Evolutionary conservation across 805 yeast genomes (phyloP), one percentile per base, ranked within the genome.

Genomic region (Candida peoriensis): DNA sequence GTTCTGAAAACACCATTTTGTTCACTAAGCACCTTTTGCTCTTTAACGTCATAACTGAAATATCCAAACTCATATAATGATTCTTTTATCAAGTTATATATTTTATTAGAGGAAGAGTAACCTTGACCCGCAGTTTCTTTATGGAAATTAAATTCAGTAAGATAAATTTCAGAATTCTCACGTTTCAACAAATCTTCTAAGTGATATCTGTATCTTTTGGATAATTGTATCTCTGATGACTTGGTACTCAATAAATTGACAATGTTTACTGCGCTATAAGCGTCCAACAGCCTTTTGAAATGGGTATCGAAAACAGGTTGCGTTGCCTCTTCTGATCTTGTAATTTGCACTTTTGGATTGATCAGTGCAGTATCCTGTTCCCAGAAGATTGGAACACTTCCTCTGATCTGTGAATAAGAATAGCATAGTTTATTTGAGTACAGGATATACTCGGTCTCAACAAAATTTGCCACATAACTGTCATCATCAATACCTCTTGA

Each of bases 361-460:
- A 93, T 74, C 41, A 90, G 63, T 4, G 95, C 84, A 2, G 94
- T 78, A 51, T 89, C 97, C 59, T 93, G 98, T 57, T 93, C 98
- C 98, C 98, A 93, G 52, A 93, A 93, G 1, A 90, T 71, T 0
- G 99, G 98, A 4, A 93, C 89, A 14, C 95, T 82, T 9, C 99
- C 99, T 55, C 99, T 70, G n/a, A 93, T 77, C 58, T 89, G 95
- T 1, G 82, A 74, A 57, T 80, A 89, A 2, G 97, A 77, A 55
- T 76, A 88, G 67, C 74, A 63, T 60, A 73, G 52, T 53, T 62
- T 51, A 49, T 60, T 52, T 54, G 68, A 64, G 67, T 75, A 73
- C 55, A 80, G 64, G 22, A 93, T 81, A 25, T 85, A 72, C 56
- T 93, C 99, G 0, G 97, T 87, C 53, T 88, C 96, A 20, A 87